A percentile compares a stretch with the other conserved stretches of the same genome.
Evolutionary conservation across 2,329 filamentous ascomycete species (phyloP).

Genomic region (Phaeomoniella chlamydospora): DNA sequence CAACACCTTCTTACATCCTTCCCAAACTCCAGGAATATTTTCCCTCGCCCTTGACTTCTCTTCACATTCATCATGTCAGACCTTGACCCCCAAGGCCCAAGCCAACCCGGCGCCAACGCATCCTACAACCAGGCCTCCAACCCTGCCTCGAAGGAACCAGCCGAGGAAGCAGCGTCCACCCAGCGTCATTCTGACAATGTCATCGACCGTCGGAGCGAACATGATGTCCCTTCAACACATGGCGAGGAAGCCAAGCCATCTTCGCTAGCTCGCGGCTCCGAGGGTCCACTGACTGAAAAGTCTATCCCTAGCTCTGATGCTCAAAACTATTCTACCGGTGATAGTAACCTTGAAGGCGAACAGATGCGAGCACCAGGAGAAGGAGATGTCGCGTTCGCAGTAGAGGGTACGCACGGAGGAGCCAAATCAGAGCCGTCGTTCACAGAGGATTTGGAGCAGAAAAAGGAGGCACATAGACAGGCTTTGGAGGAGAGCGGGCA

Average conservation of each 20-base stretch:
- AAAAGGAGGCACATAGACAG: slow-evolving; percentile 7
- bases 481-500: slow-evolving; percentile 10
- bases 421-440: slow-evolving; percentile 8
- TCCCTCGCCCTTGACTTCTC: too few species aligned
- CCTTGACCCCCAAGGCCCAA: slow-evolving; percentile 12
- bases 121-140: slow-evolving; percentile 14
- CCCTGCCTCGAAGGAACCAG: slow-evolving; percentile 11
- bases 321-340: slow-evolving; percentile 6
- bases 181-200: slow-evolving; percentile 6
- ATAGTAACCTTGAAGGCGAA: slow-evolving; percentile 13
- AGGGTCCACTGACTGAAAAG: slow-evolving; percentile 8
- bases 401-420: slow-evolving; percentile 8
- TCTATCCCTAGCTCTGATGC: slow-evolving; percentile 6
- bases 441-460: slow-evolving; percentile 8
- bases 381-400: slow-evolving; percentile 14
- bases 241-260: slow-evolving; percentile 9
- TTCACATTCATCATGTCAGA: not conserved
- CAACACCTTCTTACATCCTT: too few species aligned
- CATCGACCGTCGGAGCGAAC: slow-evolving; percentile 10
- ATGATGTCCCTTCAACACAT: slow-evolving; percentile 12
- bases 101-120: slow-evolving; percentile 13
- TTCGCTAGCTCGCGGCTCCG: slow-evolving; percentile 11
- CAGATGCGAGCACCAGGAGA: slow-evolving; percentile 16
- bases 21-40: too few species aligned
- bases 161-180: slow-evolving; percentile 10